Evolutionary conservation across 768 basidiomycete genomes (phyloP).

Genomic region (Fomitopsis serialis): DNA sequence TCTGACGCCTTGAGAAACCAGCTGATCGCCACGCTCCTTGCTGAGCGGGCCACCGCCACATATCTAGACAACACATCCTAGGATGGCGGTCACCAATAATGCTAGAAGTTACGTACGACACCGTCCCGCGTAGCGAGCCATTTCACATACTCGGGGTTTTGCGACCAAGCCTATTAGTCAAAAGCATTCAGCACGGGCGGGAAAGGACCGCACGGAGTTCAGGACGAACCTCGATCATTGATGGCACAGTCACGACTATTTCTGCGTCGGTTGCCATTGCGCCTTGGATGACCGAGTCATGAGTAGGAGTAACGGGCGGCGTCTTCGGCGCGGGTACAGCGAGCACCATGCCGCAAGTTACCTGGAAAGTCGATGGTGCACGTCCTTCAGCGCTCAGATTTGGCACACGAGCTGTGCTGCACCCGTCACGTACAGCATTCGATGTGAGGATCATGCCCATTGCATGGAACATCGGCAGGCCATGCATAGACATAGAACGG

Average conservation of each 20-base stretch:
- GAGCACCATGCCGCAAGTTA: constrained; percentile 12
- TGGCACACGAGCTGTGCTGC: constrained; percentile 1
- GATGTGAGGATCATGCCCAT: constrained; percentile 1
- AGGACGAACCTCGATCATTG: constrained; percentile 10
- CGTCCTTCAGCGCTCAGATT: background rate
- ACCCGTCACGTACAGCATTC: background rate
- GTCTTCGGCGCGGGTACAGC: constrained; percentile 17
- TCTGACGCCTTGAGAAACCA: background rate
- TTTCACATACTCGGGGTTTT: constrained; percentile 10
- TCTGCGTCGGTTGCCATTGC: constrained; percentile 8
- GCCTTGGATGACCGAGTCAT: constrained; percentile 6
- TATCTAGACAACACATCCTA: background rate
- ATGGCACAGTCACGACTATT: constrained; percentile 10
- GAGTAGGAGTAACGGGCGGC: constrained; percentile 17
- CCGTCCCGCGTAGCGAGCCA: constrained; percentile 11
- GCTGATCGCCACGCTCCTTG: background rate
- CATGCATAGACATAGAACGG: background rate
- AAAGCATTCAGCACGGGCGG: background rate
- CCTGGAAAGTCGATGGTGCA: background rate
- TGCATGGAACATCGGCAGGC: constrained; percentile 6
- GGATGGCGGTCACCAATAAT: too few species aligned
- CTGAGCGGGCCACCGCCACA: background rate
- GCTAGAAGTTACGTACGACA: constrained; percentile 8
- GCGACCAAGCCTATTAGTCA: constrained; percentile 12
- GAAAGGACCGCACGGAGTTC: too few species aligned